Evolutionary conservation across 73 alveolate species (phyloP).

Genomic region (Paramecium bursaria): DNA sequence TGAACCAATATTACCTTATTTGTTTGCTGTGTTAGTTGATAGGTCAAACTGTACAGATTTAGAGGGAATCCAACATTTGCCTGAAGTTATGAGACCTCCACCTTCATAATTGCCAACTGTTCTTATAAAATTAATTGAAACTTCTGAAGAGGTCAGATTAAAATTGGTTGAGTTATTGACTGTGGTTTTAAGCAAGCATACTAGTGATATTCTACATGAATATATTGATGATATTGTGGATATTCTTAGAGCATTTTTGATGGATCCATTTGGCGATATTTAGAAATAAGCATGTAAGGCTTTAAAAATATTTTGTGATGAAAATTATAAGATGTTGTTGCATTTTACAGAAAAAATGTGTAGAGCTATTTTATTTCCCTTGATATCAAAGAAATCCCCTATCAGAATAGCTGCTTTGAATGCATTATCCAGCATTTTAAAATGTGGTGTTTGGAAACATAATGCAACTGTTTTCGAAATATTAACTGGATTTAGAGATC

Average conservation of each 20-base stretch:
- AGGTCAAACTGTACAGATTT: conserved; percentile 64
- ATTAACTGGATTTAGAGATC: conserved; percentile 97
- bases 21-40: conserved; percentile 60
- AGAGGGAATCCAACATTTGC: conserved; percentile 64
- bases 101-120: conserved; percentile 59
- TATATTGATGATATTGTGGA: conserved; percentile 66
- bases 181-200: conserved; percentile 39
- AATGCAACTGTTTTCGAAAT: conserved; percentile 69
- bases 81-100: conserved; percentile 75
- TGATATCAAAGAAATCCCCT: conserved; percentile 53
- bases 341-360: conserved; percentile 69
- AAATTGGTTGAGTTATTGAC: conserved; percentile 25
- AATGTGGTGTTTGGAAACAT: conserved; percentile 70
- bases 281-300: conserved; percentile 61
- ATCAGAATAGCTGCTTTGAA: conserved; percentile 70
- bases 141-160: conserved; percentile 64
- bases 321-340: conserved; percentile 47
- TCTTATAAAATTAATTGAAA: conserved; percentile 57
- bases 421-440: conserved; percentile 48
- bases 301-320: conserved; percentile 47
- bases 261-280: conserved; percentile 71
- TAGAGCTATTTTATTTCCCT: conserved; percentile 63
- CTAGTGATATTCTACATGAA: conserved; percentile 58
- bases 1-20: conserved; percentile 58
- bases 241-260: conserved; percentile 65